Base-by-base conservation (phyloP, 1,139 yeast genomes). In the Yamadazyma trypodendri region DNA sequence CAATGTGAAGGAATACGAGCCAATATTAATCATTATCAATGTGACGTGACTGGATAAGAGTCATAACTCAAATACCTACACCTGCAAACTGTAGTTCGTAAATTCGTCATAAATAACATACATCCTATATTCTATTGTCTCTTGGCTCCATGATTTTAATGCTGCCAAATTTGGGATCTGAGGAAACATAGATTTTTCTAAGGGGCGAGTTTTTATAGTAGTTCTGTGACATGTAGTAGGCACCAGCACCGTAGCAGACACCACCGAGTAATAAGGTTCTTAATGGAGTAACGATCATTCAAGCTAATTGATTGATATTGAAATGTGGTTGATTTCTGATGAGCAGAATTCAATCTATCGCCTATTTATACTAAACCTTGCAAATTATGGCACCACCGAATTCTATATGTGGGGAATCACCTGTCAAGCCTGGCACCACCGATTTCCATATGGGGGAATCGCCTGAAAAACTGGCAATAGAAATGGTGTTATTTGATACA, bases 181-280 rank as follows among this genome's bases (percentile, higher is more conserved):
- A 51, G 2, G 45, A 45, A 22, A 58, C 64, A 42, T 52, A 68
- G 22, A 60, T 60, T 38, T 53, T 51, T 44, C 56, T 63, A 37
- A 67, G 49, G 7, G 56, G 38, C n/a, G 68, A 64, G 30, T 52
- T 49, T 25, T 53, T 42, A 50, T 61, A 65, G 52, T 66, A 68
- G 43, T 54, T 46, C 28, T 51, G 61, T n/a, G 57, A 46, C 75
- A 68, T 69, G 50, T 55, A 66, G 37, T 54, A 48, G 3, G 56
- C 66, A 30, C 66, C 70, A 12, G 57, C 38, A 11, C 66, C 68
- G 44, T 67, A 67, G 33, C 56, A 56, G 24, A 52, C 45, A 40
- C 71, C 73, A 32, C 72, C 73, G 24, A 56, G 43, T 10, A 60
- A 33, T 37, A 68, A 54, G 12, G 69, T 67, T 50, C 52, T 56